phyloP scores from a whole-genome alignment of 371 early-diverging fungal species.

The Dipsacomyces acuminosporus region DNA sequence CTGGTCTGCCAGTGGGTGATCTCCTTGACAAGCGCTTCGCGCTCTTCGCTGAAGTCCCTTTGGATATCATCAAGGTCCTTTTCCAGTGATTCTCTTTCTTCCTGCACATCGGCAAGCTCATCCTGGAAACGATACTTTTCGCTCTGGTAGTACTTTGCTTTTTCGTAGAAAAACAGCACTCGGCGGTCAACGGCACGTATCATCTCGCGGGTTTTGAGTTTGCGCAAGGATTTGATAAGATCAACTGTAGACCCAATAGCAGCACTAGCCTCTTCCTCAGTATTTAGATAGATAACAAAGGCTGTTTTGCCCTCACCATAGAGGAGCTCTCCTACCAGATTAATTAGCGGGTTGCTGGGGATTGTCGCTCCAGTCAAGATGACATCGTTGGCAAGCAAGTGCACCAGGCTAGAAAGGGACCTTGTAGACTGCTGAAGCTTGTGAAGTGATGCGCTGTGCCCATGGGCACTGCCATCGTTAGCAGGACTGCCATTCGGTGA shows the following conservation, averaged over 20 bases:
- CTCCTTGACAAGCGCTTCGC: conserved; percentile 30
- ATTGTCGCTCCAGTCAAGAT: conserved; percentile 29
- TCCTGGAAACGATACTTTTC: conserved; percentile 45
- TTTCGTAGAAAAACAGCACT: conserved; percentile 41
- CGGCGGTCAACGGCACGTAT: conserved; percentile 35
- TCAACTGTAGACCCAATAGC: conserved; percentile 13
- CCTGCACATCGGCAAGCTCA: conserved; percentile 21
- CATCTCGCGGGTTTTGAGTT: conserved; percentile 34
- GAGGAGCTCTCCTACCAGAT: conserved; percentile 30
- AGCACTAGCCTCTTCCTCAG: conserved; percentile 14
- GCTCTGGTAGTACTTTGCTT: conserved; percentile 45
- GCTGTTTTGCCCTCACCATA: conserved; percentile 41
- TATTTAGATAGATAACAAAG: conserved; percentile 32
- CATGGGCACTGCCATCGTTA: too few species aligned
- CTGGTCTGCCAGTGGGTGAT: conserved; percentile 41
- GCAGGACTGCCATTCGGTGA: neutral
- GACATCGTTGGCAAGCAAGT: conserved; percentile 27
- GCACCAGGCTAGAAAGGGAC: conserved; percentile 23
- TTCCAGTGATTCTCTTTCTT: conserved; percentile 33
- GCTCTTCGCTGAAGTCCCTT: conserved; percentile 39
- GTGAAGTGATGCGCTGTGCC: neutral
- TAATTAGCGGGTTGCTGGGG: conserved; percentile 24
- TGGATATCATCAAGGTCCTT: conserved; percentile 44
- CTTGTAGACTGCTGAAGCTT: conserved; percentile 30
- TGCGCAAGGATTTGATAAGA: conserved; percentile 27